Conservation (phyloP, 495 filamentous ascomycete species). For the Pyrenula aspistea region DNA sequence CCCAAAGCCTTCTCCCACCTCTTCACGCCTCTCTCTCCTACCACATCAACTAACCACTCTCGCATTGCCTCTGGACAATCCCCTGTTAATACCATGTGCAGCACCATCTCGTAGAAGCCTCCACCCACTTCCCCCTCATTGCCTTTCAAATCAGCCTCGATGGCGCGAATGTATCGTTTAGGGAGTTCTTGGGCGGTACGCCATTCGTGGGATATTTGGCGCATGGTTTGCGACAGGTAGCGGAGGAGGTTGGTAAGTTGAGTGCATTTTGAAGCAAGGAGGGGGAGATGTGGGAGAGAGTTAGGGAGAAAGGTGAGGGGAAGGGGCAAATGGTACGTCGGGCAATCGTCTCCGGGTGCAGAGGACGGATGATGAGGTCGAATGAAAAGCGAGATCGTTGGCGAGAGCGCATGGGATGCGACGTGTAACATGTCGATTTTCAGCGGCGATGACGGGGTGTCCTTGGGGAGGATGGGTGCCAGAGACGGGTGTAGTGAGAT, state of each 20-base stretch:
- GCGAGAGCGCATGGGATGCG: conserved; percentile 53
- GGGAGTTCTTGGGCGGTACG: conserved; percentile 74
- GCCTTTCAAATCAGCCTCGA: conserved; percentile 45
- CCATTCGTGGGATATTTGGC: conserved; percentile 66
- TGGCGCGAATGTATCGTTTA: conserved; percentile 57
- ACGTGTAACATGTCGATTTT: conserved; percentile 38
- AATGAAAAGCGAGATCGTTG: conserved; percentile 65
- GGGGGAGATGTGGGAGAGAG: conserved; percentile 66
- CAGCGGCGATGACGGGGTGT: conserved; percentile 24
- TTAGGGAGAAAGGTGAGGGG: conserved; percentile 71
- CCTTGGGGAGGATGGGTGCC: not conserved
- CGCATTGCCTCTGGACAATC: conserved; percentile 62
- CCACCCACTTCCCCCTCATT: conserved; percentile 39
- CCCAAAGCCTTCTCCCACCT: conserved; percentile 85
- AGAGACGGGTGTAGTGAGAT: conserved; percentile 29
- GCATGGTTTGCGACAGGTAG: conserved; percentile 68
- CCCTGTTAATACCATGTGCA: conserved; percentile 78
- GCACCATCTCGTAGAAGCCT: conserved; percentile 62
- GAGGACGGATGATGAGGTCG: conserved; percentile 14
- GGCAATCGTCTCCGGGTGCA: no score
- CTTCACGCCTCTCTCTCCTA: conserved; percentile 82
- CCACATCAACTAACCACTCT: conserved; percentile 82
- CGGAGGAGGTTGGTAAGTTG: conserved; percentile 74
- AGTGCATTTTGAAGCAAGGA: conserved; percentile 76
- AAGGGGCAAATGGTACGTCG: conserved; percentile 53